Base-by-base conservation (phyloP, 1,284 basidiomycete genomes). In the Pseudozyma thailandica region DNA sequence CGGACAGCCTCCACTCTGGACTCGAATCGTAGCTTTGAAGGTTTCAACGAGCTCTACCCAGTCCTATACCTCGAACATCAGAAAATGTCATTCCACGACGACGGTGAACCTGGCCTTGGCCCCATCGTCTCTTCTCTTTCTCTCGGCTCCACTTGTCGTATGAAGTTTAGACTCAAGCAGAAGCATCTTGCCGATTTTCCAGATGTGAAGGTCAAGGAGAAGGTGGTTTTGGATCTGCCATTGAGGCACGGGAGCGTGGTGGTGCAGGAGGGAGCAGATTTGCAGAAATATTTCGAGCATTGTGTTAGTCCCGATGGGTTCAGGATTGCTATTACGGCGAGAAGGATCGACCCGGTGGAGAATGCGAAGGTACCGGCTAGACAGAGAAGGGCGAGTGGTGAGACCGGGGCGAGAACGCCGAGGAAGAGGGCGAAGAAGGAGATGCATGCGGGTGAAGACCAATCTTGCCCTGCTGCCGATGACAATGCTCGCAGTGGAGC, bases 41-140 rank as follows among this genome's bases (percentile, higher is more conserved):
- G 35, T 16, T 76, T 77, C 39, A 77, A 77, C 62, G 75, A 77
- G 49, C 54, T 76, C 18, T 77, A 77, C 50, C 74, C 74, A 0
- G 72, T 74, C 16, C 51, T 61, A 1, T 77, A 77, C 37, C 51
- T 74, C 3, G 49, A 65, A 10, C 52, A 59, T 16, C 74, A 76
- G 35, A 51, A 53, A 27, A 77, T 77, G 75, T 57, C 50, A 3
- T 77, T 50, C 30, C 75, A 77, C 51, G 75, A 77, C 51, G 75
- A 77, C 25, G 75, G 75, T 12, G 73, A 77, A 28, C 74, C 75
- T 0, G 75, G 75, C 2, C 37, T 77, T 0, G 75, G 75, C 0
- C 54, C 75, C 0, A 38, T 77, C 26, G 70, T 77, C 12, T 50
- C 65, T 1, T 75, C 75, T 3, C 62, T 77, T 16, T 70, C 63